Evolutionary conservation across 768 basidiomycete species (phyloP).

Genomic region (Mycena metata): DNA sequence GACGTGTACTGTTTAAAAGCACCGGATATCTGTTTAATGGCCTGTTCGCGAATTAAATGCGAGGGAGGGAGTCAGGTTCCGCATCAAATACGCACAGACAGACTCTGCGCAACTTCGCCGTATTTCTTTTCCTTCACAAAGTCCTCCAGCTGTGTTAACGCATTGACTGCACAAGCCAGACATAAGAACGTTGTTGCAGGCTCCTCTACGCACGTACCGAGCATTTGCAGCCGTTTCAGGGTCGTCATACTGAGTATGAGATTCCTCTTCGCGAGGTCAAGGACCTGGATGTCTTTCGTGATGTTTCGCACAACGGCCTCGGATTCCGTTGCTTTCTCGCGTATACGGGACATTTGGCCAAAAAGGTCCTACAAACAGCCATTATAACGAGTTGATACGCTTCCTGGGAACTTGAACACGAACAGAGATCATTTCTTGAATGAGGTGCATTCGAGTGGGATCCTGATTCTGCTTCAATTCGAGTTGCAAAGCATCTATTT

Average conservation of each 20-base stretch:
- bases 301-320: slow-evolving; percentile 96
- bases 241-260: slow-evolving; percentile 91
- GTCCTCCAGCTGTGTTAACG: slow-evolving; percentile 83
- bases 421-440: slow-evolving; percentile 97
- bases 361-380: slow-evolving; percentile 79
- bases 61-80: neutral
- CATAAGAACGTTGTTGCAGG: neutral
- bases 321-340: slow-evolving; percentile 96
- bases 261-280: slow-evolving; percentile 95
- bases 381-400: slow-evolving; percentile 13
- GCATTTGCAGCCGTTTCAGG: slow-evolving; percentile 92
- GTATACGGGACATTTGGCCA: slow-evolving; percentile 94
- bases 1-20: slow-evolving; percentile 85
- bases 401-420: slow-evolving; percentile 40
- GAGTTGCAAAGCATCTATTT: slow-evolving; percentile 76
- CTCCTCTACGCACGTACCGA: slow-evolving; percentile 68
- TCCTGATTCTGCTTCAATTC: slow-evolving; percentile 85
- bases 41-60: slow-evolving; percentile 59
- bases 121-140: slow-evolving; percentile 85
- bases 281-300: slow-evolving; percentile 94
- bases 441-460: slow-evolving; percentile 88
- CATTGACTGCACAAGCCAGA: slow-evolving; percentile 70
- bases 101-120: slow-evolving; percentile 83
- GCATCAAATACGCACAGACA: slow-evolving; percentile 63
- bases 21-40: slow-evolving; percentile 86